Evolutionary conservation across 306 rosid species (phyloP), one percentile per base, ranked within the genome.

Genomic region (Dicorynia guianensis): DNA sequence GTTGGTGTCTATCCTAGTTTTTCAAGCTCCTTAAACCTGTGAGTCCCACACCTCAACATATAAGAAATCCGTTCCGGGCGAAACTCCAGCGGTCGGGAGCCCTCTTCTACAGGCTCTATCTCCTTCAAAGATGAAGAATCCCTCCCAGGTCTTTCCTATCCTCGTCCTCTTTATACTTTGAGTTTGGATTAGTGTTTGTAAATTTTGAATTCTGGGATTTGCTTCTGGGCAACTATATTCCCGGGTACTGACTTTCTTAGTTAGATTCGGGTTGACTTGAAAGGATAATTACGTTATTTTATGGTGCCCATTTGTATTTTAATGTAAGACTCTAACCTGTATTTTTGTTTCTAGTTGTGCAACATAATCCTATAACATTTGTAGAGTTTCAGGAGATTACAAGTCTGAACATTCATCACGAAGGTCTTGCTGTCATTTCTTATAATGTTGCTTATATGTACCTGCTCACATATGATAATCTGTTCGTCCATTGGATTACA

Each of bases 61-160:
- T 53, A 79, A 83, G 25, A 85, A 71, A 47, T 39, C 76, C 10
- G 33, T 80, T 78, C 66, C 76, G 74, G 90, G 54, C 86, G 76
- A 72, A 87, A 34, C 63, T 85, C 85, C 59, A 78, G 65, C 47
- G 71, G 72, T 61, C 87, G 74, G 60, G 63, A 70, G 25, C 60
- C 84, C 56, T 80, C 81, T 69, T 63, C 82, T 12, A 38, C 47
- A 3, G 82, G 79, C 0, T 69, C 77, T 40, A 11, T 80, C 25
- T 74, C 85, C 50, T 17, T 76, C 69, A 56, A 79, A 39, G 75
- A 82, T 34, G 79, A 74, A 11, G 60, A 69, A 14, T 20, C 85
- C 47, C 75, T 80, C 63, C 54, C 91, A 85, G 87, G 89, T 81
- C 39, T 17, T 44, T 74, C 66, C 48, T 50, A 44, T 52, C 11